These are phyloP conservation scores for Berberis vulgaris DNA, from an alignment of 164 flowering plant genomes.

Conservation along the genomic window DNA sequence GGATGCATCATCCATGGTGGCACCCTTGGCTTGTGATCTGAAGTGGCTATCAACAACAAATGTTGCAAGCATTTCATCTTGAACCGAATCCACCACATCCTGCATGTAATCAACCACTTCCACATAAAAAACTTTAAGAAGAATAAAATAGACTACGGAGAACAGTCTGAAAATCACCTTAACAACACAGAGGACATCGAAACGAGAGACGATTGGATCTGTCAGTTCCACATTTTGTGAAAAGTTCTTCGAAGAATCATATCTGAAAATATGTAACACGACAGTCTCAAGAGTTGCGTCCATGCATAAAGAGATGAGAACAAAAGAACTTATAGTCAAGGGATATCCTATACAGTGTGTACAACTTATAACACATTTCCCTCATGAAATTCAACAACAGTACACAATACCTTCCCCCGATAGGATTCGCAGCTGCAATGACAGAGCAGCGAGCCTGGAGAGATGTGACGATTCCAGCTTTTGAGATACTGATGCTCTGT, in stretches of 20 bases:
- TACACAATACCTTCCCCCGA: conserved; percentile 76
- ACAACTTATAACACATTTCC: too few relatives aligned
- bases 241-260: conserved; percentile 88
- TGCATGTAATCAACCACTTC: conserved; percentile 23
- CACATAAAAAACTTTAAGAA: conserved; percentile 5
- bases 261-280: conserved; percentile 31
- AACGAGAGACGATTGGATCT: conserved; percentile 93
- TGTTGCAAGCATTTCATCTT: conserved; percentile 91
- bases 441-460: conserved; percentile 99
- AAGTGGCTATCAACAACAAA: conserved; percentile 97
- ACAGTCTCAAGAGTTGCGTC: neutral
- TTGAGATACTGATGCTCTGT: conserved; percentile 96
- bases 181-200: conserved; percentile 90
- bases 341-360: too few relatives aligned
- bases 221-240: conserved; percentile 94
- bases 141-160: neutral
- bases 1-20: conserved; percentile 42
- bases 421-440: conserved; percentile 98
- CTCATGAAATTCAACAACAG: too few relatives aligned
- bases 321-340: too few relatives aligned
- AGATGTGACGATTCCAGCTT: conserved; percentile 96
- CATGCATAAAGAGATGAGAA: neutral
- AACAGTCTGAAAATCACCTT: conserved; percentile 42
- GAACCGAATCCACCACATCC: conserved; percentile 92
- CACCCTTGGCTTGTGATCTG: conserved; percentile 82